Conservation (phyloP, 139 green algal species). For the Tetradesmus obliquus region DNA sequence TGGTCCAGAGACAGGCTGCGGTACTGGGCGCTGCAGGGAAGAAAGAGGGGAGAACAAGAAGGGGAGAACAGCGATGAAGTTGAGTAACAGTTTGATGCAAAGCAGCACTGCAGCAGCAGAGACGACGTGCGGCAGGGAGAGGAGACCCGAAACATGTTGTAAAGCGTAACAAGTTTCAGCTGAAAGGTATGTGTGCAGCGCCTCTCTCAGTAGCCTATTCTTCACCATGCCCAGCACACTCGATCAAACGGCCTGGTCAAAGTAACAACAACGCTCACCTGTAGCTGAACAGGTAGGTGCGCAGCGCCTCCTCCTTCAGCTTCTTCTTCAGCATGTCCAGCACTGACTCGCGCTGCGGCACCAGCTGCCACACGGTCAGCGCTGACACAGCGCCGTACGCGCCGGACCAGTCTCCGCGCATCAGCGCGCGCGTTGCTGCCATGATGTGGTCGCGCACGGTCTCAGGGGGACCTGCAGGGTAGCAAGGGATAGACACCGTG, state of each 20-base stretch:
- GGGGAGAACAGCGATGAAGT: too few relatives aligned
- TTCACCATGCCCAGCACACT: conserved; percentile 84
- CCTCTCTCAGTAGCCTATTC: conserved; percentile 89
- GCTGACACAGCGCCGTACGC: conserved; percentile 72
- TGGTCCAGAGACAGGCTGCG: conserved; percentile 85
- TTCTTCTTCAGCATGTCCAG: conserved; percentile 84
- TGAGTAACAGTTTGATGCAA: background rate
- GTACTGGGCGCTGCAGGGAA: conserved; percentile 78
- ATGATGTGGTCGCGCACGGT: conserved; percentile 98
- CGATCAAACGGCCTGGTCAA: background rate
- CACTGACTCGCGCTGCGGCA: conserved; percentile 77
- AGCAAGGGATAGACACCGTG: background rate
- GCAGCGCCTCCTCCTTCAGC: conserved; percentile 91
- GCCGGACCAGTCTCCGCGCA: conserved; percentile 88
- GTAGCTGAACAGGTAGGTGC: conserved; percentile 95
- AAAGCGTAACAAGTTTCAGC: background rate
- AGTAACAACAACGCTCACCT: conserved; percentile 10
- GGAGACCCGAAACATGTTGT: too few relatives aligned
- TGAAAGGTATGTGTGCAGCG: conserved; percentile 95
- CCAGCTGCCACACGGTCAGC: conserved; percentile 85
- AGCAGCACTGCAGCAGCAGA: background rate
- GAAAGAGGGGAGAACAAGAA: background rate
- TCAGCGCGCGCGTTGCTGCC: conserved; percentile 83
- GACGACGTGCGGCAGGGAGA: too few relatives aligned
- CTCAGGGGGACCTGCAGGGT: conserved; percentile 88